phyloP scores from a whole-genome alignment of 2,329 filamentous ascomycete genomes.

The Fusarium coicis region DNA sequence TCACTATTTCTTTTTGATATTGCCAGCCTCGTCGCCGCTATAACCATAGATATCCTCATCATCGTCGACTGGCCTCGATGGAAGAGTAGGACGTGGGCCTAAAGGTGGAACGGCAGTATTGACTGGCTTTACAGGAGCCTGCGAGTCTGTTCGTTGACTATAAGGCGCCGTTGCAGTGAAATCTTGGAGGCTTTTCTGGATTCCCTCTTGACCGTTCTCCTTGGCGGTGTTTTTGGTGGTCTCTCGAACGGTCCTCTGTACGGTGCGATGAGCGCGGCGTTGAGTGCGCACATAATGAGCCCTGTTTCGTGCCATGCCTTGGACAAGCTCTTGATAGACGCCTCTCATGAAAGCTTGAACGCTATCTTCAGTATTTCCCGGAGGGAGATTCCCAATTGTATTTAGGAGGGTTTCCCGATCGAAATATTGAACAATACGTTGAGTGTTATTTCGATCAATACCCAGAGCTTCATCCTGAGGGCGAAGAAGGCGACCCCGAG shows the following conservation, averaged over 20 bases:
- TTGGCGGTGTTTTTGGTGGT: background rate
- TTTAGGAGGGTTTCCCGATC: background rate
- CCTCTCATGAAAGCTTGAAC: background rate
- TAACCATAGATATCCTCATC: background rate
- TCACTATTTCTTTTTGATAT: background rate
- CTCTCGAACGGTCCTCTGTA: background rate
- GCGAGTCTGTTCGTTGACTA: background rate
- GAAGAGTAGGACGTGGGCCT: background rate
- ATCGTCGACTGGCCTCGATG: background rate
- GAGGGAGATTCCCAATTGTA: background rate
- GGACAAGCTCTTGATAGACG: background rate
- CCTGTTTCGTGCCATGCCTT: background rate
- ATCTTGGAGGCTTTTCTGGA: background rate
- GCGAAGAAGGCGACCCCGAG: background rate
- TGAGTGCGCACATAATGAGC: background rate
- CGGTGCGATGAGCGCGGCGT: background rate
- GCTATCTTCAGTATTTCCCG: background rate
- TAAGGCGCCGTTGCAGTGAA: background rate
- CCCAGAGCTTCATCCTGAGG: background rate
- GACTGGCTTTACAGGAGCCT: background rate
- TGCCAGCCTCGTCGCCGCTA: background rate
- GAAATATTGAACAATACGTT: background rate
- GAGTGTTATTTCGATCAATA: background rate
- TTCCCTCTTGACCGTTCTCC: background rate
- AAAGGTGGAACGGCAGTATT: background rate